Percentiles rank a stretch among this genome's conserved stretches.
phyloP scores from a whole-genome alignment of 495 filamentous ascomycete genomes.

The Gamarada debralockiae region DNA sequence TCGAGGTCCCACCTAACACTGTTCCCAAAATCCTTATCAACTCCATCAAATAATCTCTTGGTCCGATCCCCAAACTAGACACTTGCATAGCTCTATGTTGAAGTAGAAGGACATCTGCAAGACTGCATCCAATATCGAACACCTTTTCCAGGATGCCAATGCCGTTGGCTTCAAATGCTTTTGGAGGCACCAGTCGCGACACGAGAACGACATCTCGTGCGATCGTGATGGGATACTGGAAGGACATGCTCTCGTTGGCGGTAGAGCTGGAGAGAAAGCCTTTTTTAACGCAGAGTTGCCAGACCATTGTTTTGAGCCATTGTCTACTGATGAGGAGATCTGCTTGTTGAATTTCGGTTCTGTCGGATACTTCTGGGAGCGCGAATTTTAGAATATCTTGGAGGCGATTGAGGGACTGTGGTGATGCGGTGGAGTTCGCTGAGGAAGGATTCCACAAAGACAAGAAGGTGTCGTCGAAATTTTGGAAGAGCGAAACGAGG shows the following conservation, averaged over 20 bases:
- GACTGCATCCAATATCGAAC: slow-evolving; percentile 16
- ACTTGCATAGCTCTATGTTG: background rate
- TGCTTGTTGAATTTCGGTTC: slow-evolving; percentile 43
- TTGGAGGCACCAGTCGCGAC: slow-evolving; percentile 1
- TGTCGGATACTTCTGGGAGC: slow-evolving; percentile 5
- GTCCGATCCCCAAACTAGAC: slow-evolving; percentile 4
- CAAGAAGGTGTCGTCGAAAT: slow-evolving; percentile 16
- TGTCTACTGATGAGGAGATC: slow-evolving; percentile 57
- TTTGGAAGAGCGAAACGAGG: slow-evolving; percentile 11
- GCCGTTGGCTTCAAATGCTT: slow-evolving; percentile 16
- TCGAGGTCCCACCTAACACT: background rate
- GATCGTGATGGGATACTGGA: slow-evolving; percentile 13
- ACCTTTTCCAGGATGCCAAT: slow-evolving; percentile 18
- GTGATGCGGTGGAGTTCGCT: slow-evolving; percentile 1
- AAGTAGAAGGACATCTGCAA: slow-evolving; percentile 12
- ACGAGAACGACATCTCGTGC: slow-evolving; percentile 10
- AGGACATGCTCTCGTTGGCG: slow-evolving; percentile 6
- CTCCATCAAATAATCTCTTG: slow-evolving; percentile 15
- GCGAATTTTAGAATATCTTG: slow-evolving; percentile 8
- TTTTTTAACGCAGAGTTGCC: slow-evolving; percentile 53
- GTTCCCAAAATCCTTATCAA: slow-evolving; percentile 4
- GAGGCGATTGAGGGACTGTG: slow-evolving; percentile 4
- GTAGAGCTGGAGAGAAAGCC: slow-evolving; percentile 32
- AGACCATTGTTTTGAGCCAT: slow-evolving; percentile 57
- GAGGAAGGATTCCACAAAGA: slow-evolving; percentile 13